Evolutionary conservation across 129 eudicot species (phyloP).

Genomic region (carrot (Daucus carota)): DH1_v3.0 NC_030384.2:32851501-32852000

Average conservation of each 20-base stretch:
- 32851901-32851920: constrained; percentile 29
- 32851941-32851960: constrained; percentile 48
- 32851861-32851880: background rate
- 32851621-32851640: background rate
- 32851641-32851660: background rate
- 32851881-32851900: constrained; percentile 43
- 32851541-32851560: no score
- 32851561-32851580: no score
- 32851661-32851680: background rate
- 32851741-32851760: constrained; percentile 4
- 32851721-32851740: constrained; percentile 19
- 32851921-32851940: constrained; percentile 54
- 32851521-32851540: no score
- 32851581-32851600: background rate
- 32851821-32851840: constrained; percentile 74
- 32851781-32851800: constrained; percentile 7
- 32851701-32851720: background rate
- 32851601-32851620: background rate
- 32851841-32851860: constrained; percentile 27
- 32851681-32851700: constrained; percentile 3
- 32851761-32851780: background rate
- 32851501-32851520: no score
- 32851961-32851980: constrained; percentile 9
- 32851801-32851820: constrained; percentile 54
- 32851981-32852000: constrained; percentile 28